These are phyloP conservation scores for Aristolochia fimbriata DNA, from an alignment of 164 flowering plant species.

Conservation along the genomic window DNA sequence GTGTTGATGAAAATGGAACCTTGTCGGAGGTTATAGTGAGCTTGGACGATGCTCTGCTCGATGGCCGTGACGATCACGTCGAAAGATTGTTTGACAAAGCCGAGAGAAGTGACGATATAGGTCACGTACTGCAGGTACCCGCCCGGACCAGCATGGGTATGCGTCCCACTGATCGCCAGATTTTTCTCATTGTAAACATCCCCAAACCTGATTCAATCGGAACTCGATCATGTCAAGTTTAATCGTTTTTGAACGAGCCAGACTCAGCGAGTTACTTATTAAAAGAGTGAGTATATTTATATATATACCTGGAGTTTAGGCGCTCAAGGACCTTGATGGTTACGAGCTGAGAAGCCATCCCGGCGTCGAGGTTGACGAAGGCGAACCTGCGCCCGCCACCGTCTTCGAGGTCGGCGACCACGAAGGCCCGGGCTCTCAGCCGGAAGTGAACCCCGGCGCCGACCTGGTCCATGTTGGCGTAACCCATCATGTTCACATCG, in stretches of 20 bases:
- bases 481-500: conserved; percentile 66
- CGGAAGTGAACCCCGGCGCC: conserved; percentile 52
- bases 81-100: conserved; percentile 51
- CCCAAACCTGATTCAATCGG: conserved; percentile 45
- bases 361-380: conserved; percentile 64
- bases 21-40: conserved; percentile 44
- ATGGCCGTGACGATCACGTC: conserved; percentile 43
- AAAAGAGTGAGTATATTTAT: too few species aligned
- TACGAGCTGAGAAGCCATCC: conserved; percentile 70
- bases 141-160: conserved; percentile 68
- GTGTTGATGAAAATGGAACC: conserved; percentile 45
- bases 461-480: conserved; percentile 38
- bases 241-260: too few species aligned
- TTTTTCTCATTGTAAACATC: conserved; percentile 46
- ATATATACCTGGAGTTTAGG: conserved; percentile 47
- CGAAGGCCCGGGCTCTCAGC: conserved; percentile 45
- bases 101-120: conserved; percentile 39
- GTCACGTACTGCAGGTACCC: conserved; percentile 51
- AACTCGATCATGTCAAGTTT: neutral
- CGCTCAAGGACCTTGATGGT: conserved; percentile 52
- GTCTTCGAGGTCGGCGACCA: conserved; percentile 23
- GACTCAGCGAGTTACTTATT: too few species aligned
- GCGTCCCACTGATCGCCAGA: conserved; percentile 59
- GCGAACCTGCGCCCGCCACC: conserved; percentile 47
- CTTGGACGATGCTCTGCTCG: conserved; percentile 42